Evolutionary conservation across 129 eudicot genomes (phyloP), one percentile per base, ranked within the genome.

Genomic region (carrot (Daucus carota)): DNA sequence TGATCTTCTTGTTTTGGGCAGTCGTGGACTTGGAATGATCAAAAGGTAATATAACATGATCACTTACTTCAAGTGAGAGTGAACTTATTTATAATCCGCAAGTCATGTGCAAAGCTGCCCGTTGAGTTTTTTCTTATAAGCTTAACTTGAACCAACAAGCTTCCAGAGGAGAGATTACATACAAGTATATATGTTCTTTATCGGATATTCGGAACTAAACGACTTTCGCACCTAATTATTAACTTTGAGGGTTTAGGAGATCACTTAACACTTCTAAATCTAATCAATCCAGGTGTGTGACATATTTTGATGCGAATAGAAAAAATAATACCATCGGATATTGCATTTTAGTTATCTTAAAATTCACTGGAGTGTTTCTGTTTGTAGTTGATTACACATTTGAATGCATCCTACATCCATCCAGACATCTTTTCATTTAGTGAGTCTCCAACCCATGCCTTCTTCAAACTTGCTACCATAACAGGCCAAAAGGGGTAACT

Each of bases 1-100:
- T 72, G 88, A 85, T 76, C 78, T 85, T 31, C 46, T 85, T 13
- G 81, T 85, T 41, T 1, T 78, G 7, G 86, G 88, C 20, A 85
- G 86, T 31, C 83, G 85, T 50, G 85, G 88, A 6, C 88, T 85
- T 63, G 83, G 88, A 24, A 7, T 57, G 43, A 63, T 85, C 62
- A 81, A 81, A 70, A 78, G 88, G 88, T 85, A 14, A 26, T 42
- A 10, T 70, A 3, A 8, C 15, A n/a, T n/a, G 0, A 24, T 57
- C 22, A 2, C 45, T 5, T 20, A 6, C n/a, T 68, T 66, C 20
- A 6, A 62, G 16, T 62, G 32, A 62, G 20, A 24, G 4, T 31
- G 38, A 28, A 63, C 70, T 28, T 63, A 63, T 63, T 29, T 63
- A 3, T 26, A n/a, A 28, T 8, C 26, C 8, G 24, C 28, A 0